A percentile compares a stretch with the other conserved stretches of the same genome.
phyloP scores from a whole-genome alignment of 192 early-diverging fungal species.

The Globomyces pollinis-pini region DNA sequence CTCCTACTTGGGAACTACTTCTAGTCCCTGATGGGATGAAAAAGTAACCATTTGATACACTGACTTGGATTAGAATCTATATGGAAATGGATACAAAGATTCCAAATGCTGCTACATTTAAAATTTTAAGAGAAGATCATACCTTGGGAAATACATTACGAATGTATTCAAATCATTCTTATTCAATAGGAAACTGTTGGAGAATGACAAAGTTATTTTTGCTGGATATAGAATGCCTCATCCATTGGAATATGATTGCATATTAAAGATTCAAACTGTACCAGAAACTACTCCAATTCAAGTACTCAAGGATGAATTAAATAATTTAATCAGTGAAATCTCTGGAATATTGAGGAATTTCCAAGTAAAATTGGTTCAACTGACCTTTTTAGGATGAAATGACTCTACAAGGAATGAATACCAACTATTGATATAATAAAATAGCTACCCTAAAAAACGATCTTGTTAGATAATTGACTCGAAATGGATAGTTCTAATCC shows the following conservation, averaged over 20 bases:
- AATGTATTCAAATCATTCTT: constrained; percentile 47
- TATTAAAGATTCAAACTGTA: constrained; percentile 89
- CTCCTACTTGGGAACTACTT: constrained; percentile 7
- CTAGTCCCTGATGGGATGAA: constrained; percentile 12
- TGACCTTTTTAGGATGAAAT: constrained; percentile 40
- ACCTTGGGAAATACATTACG: constrained; percentile 93
- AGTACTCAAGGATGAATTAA: constrained; percentile 69
- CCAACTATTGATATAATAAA: no score
- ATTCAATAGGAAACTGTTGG: constrained; percentile 64
- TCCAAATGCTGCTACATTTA: constrained; percentile 88
- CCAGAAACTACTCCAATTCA: constrained; percentile 75
- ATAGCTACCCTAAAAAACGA: no score
- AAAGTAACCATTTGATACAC: constrained; percentile 10
- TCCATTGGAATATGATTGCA: constrained; percentile 86
- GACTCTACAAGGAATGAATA: constrained; percentile 35
- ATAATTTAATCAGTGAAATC: constrained; percentile 69
- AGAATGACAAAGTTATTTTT: constrained; percentile 89
- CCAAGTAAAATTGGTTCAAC: constrained; percentile 40
- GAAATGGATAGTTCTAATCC: no score
- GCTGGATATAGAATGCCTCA: constrained; percentile 96
- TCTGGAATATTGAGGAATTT: constrained; percentile 75
- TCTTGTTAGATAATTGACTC: no score
- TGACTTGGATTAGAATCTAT: constrained; percentile 58
- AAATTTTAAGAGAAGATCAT: constrained; percentile 92
- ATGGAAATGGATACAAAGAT: constrained; percentile 84